phyloP scores from a whole-genome alignment of 1,139 yeast species.

The Suhomyces panamericanus region DNA sequence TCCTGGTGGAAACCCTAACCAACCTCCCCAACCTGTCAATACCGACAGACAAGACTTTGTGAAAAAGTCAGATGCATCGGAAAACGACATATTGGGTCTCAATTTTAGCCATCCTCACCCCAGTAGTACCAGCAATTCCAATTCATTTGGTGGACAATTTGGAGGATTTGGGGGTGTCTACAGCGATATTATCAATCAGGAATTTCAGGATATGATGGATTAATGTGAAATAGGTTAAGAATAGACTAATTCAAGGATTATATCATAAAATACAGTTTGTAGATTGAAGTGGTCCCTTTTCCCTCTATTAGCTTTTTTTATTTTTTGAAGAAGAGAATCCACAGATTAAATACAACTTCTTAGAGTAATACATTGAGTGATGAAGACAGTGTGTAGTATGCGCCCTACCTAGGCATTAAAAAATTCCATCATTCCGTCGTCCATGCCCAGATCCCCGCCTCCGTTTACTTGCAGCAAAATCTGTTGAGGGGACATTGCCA shows the following conservation, averaged over 20 bases:
- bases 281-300: no score
- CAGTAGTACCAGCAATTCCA: not conserved
- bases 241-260: constrained; percentile 5
- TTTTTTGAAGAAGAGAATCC: not conserved
- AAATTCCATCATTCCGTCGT: constrained; percentile 20
- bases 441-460: constrained; percentile 14
- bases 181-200: constrained; percentile 41
- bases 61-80: constrained; percentile 8
- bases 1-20: constrained; percentile 25
- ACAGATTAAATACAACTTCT: not conserved
- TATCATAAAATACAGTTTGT: constrained; percentile 1
- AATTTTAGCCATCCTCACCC: not conserved
- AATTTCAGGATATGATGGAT: constrained; percentile 40
- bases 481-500: constrained; percentile 42
- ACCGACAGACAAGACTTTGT: constrained; percentile 9
- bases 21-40: constrained; percentile 17
- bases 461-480: constrained; percentile 34
- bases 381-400: not conserved
- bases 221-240: constrained; percentile 3
- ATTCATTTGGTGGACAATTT: not conserved
- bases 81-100: constrained; percentile 6
- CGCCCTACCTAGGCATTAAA: constrained; percentile 10
- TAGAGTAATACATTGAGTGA: no score
- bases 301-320: no score
- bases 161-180: constrained; percentile 24